Base-by-base conservation (phyloP, 2,329 filamentous ascomycete genomes). In the Fusarium sp. region DNA sequence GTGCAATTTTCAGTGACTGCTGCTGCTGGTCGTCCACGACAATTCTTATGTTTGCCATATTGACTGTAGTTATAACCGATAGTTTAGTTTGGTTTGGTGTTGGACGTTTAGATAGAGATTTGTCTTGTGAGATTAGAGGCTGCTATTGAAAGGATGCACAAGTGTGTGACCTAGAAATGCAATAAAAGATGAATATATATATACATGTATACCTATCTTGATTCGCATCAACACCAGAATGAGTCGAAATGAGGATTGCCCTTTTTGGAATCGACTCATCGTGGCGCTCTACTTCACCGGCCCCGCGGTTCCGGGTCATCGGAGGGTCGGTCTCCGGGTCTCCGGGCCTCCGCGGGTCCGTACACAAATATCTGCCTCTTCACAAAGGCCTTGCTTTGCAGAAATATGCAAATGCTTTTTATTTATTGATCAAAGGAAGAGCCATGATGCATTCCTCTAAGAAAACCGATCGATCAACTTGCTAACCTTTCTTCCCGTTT, bases 391-490 rank as follows among this genome's bases (percentile, higher is more conserved):
- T 25, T 25, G 8, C 8, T 25, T 25, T 7, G 8, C 23, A 25
- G 23, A 25, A 25, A 25, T 25, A 25, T 8, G 23, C 23, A 25
- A 25, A 25, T 31, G 13, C 29, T 19, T 19, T 19, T 19, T 19
- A 19, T 19, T 19, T 19, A 19, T 19, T 19, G 19, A 19, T 19
- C 3, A 19, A 19, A 19, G 19, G 4, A 19, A 19, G 4, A 19
- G 19, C 19, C 19, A 19, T 19, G 19, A 19, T 19, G 19, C 19
- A 19, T 19, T 19, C 19, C 3, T 19, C 29, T 31, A 31, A 11
- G 29, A 31, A 3, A 46, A 68, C 0, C 38, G 46, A 70, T 75
- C 71, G 9, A 73, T 35, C 46, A 71, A 73, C 13, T 66, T 71
- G 9, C 71, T 61, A 0, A 73, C 63, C 37, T 73, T 73, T 2